Conservation (phyloP, 192 early-diverging fungal species). For the Linnemannia zychae region DNA sequence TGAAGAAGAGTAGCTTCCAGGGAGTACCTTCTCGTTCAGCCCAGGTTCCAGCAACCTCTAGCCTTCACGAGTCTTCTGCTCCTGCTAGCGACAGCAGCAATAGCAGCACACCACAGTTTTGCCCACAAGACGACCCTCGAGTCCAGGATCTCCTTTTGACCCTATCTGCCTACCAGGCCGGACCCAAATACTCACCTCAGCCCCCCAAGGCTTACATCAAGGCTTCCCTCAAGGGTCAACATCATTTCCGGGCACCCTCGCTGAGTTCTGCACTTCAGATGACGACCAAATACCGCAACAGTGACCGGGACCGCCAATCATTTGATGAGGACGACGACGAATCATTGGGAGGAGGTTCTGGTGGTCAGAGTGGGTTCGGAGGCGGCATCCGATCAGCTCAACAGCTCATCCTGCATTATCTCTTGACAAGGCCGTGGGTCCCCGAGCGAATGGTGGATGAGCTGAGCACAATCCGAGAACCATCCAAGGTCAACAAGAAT, state of each 20-base stretch:
- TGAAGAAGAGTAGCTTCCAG: constrained; percentile 56
- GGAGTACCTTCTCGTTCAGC: not conserved
- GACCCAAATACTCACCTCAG: constrained; percentile 64
- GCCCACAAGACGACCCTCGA: constrained; percentile 59
- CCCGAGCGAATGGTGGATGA: constrained; percentile 82
- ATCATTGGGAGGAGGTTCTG: constrained; percentile 48
- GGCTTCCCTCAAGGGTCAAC: constrained; percentile 57
- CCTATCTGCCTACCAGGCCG: constrained; percentile 64
- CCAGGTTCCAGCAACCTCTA: constrained; percentile 28
- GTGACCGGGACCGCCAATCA: constrained; percentile 28
- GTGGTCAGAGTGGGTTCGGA: not conserved
- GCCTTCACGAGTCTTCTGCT: constrained; percentile 18
- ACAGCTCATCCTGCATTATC: constrained; percentile 75
- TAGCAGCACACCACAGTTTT: not conserved
- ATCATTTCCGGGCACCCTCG: constrained; percentile 63
- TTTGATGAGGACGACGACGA: constrained; percentile 67
- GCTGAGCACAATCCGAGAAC: constrained; percentile 72
- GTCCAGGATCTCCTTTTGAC: constrained; percentile 69
- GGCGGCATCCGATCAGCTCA: constrained; percentile 56
- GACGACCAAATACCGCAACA: constrained; percentile 44
- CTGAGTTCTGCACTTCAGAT: constrained; percentile 60
- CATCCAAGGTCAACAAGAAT: constrained; percentile 51
- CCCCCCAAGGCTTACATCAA: constrained; percentile 63
- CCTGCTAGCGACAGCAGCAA: not conserved
- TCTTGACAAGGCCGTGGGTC: constrained; percentile 76